phyloP scores from a whole-genome alignment of 2,329 filamentous ascomycete species.

The Niveomyces coronatus region DNA sequence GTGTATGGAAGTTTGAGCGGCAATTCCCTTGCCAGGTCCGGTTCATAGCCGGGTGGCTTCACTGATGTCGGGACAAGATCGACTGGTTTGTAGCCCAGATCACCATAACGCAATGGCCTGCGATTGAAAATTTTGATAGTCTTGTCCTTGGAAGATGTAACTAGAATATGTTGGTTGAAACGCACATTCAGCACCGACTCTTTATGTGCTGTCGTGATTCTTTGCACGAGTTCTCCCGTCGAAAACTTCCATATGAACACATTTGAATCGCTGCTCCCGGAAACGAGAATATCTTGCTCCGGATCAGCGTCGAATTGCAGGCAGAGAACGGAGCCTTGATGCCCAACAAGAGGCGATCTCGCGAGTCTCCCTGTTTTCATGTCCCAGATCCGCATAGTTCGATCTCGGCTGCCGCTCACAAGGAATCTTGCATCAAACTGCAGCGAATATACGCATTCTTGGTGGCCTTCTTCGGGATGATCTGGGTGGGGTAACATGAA shows the following conservation, averaged over 20 bases:
- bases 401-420: constrained; percentile 88
- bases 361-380: constrained; percentile 70
- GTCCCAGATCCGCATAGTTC: constrained; percentile 82
- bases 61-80: constrained; percentile 42
- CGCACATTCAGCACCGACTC: constrained; percentile 91
- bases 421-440: constrained; percentile 80
- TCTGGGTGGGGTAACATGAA: constrained; percentile 86
- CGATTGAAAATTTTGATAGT: constrained; percentile 96
- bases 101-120: constrained; percentile 49
- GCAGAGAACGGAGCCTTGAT: constrained; percentile 81
- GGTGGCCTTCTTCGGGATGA: constrained; percentile 71
- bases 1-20: constrained; percentile 55
- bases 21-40: constrained; percentile 34
- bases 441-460: constrained; percentile 89
- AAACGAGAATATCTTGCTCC: constrained; percentile 85
- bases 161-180: constrained; percentile 83
- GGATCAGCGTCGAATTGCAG: constrained; percentile 88
- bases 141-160: constrained; percentile 96
- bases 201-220: constrained; percentile 64
- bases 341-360: constrained; percentile 62
- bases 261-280: constrained; percentile 83
- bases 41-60: constrained; percentile 44
- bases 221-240: constrained; percentile 72
- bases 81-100: constrained; percentile 45
- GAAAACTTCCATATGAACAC: constrained; percentile 92